Conservation (phyloP, 768 basidiomycete genomes). For the Leccinum incarnatum region DNA sequence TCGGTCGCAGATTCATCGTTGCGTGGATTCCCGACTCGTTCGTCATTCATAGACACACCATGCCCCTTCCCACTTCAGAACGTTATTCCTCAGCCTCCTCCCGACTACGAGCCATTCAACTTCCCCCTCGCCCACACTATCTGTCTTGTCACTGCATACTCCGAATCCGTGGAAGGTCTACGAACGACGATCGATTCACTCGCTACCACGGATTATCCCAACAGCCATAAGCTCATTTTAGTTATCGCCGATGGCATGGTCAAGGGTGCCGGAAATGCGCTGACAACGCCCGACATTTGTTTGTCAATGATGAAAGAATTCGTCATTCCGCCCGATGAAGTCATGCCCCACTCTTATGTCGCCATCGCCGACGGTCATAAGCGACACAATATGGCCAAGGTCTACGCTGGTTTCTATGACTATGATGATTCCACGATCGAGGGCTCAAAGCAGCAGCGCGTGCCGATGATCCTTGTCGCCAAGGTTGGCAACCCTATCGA, state of each 20-base stretch:
- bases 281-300: constrained; percentile 93
- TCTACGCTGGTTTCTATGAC: constrained; percentile 95
- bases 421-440: constrained; percentile 92
- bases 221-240: constrained; percentile 92
- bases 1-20: constrained; percentile 54
- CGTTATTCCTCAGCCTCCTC: constrained; percentile 89
- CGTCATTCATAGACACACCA: constrained; percentile 61
- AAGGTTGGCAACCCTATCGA: constrained; percentile 95
- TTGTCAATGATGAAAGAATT: constrained; percentile 98
- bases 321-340: constrained; percentile 72
- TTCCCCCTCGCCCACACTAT: constrained; percentile 94
- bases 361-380: constrained; percentile 99
- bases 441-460: constrained; percentile 90
- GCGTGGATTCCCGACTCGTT: constrained; percentile 34
- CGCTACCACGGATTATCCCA: constrained; percentile 97
- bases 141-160: constrained; percentile 97
- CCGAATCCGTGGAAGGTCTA: constrained; percentile 93
- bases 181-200: constrained; percentile 98
- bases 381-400: constrained; percentile 98
- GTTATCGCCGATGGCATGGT: constrained; percentile 99
- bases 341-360: constrained; percentile 93
- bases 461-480: constrained; percentile 93
- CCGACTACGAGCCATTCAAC: constrained; percentile 92
- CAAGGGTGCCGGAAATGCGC: constrained; percentile 85
- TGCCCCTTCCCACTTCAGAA: constrained; percentile 93